These are phyloP conservation scores for Grosmannia huntii DNA, from an alignment of 2,329 filamentous ascomycete genomes.

Conservation along the genomic window DNA sequence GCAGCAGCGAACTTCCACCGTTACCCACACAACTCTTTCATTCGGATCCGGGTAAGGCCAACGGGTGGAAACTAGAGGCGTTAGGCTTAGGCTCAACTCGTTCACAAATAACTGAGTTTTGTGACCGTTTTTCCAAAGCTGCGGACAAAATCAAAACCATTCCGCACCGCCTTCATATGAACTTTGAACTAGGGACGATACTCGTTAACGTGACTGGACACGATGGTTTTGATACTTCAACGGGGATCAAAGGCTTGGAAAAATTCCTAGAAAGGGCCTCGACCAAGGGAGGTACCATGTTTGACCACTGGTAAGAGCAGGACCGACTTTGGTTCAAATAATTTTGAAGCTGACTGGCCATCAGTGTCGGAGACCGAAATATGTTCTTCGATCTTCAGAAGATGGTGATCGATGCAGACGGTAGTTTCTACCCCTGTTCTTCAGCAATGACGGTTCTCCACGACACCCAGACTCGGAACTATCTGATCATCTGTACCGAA, in stretches of 20 bases:
- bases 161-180: neutral
- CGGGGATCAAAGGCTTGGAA: neutral
- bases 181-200: neutral
- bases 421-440: constrained; percentile 7
- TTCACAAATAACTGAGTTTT: neutral
- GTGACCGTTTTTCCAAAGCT: neutral
- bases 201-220: neutral
- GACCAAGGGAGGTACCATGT: neutral
- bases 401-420: neutral
- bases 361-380: constrained; percentile 1
- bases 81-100: neutral
- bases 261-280: neutral
- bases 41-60: neutral
- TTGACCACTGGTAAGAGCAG: neutral
- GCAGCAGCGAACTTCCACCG: too few species aligned
- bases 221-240: neutral
- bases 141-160: neutral
- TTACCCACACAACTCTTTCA: neutral
- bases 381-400: constrained; percentile 3
- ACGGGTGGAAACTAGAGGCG: neutral
- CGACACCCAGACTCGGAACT: constrained; percentile 8
- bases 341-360: neutral
- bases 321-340: too few species aligned
- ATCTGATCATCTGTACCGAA: constrained; percentile 10
- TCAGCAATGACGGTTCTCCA: neutral